A percentile compares a stretch with the other conserved stretches of the same genome.
Evolutionary conservation across 148 eudicot species (phyloP).

Genomic region (Tetragonia tetragonoides): DNA sequence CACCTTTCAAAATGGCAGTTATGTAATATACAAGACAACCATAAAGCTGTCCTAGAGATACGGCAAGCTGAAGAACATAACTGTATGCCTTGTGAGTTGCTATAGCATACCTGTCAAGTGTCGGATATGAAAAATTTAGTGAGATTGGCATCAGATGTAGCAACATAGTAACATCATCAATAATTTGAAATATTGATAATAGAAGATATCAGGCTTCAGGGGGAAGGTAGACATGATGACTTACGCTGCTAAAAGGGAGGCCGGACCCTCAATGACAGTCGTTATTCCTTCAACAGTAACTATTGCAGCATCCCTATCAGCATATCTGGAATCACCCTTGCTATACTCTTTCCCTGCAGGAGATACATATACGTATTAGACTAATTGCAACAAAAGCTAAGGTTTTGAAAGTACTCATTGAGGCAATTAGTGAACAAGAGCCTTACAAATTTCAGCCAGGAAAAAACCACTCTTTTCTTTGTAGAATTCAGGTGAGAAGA

Average conservation of each 20-base stretch:
- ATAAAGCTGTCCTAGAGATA: constrained; percentile 84
- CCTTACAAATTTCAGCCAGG: constrained; percentile 90
- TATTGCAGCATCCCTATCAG: constrained; percentile 61
- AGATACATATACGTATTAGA: constrained; percentile 7
- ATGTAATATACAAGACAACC: constrained; percentile 74
- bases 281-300: constrained; percentile 84
- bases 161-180: background rate
- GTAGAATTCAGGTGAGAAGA: constrained; percentile 72
- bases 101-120: constrained; percentile 70
- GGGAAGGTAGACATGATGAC: constrained; percentile 18
- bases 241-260: constrained; percentile 77
- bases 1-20: constrained; percentile 75
- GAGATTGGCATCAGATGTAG: background rate
- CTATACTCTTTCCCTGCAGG: constrained; percentile 89
- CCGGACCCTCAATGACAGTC: constrained; percentile 81
- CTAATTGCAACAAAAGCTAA: background rate
- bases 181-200: no score
- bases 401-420: no score
- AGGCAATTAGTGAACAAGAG: constrained; percentile 18
- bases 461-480: constrained; percentile 55
- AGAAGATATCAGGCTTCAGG: background rate
- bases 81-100: constrained; percentile 69
- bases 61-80: constrained; percentile 66
- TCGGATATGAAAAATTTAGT: constrained; percentile 6
- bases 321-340: constrained; percentile 94